These are phyloP conservation scores for Neurospora pannonica DNA, from an alignment of 495 filamentous ascomycete species.

Conservation along the genomic window DNA sequence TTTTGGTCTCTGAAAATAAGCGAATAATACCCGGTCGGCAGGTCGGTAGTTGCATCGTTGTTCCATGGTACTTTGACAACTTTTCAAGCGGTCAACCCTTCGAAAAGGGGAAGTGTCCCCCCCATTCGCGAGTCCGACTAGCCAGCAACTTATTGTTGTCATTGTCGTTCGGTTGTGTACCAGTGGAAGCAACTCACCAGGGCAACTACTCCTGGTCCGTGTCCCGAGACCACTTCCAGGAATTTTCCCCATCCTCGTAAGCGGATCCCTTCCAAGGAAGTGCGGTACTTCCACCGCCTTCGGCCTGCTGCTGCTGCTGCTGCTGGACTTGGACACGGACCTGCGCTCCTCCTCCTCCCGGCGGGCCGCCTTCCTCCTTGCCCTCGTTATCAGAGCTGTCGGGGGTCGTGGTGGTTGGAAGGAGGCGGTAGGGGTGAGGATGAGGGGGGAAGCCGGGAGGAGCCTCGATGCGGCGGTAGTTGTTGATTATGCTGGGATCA, in stretches of 20 bases:
- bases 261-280: not conserved
- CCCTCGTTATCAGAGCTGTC: not conserved
- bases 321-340: not conserved
- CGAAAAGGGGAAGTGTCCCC: not conserved
- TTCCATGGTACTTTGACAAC: not conserved
- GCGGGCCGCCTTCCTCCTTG: not conserved
- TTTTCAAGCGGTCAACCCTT: not conserved
- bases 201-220: not conserved
- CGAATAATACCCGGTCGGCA: not conserved
- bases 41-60: not conserved
- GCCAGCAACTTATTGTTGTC: not conserved
- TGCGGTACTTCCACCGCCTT: not conserved
- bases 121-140: not conserved
- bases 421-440: not conserved
- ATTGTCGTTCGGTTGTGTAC: not conserved
- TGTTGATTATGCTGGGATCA: not conserved
- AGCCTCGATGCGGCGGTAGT: not conserved
- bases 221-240: not conserved
- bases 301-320: not conserved
- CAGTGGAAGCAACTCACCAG: not conserved
- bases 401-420: not conserved
- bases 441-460: not conserved
- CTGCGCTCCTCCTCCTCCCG: not conserved
- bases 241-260: not conserved
- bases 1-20: not conserved